Percentiles rank a stretch among this genome's conserved stretches.
Conservation (phyloP, 2,329 filamentous ascomycete genomes). For the Fusarium newnesense region DNA sequence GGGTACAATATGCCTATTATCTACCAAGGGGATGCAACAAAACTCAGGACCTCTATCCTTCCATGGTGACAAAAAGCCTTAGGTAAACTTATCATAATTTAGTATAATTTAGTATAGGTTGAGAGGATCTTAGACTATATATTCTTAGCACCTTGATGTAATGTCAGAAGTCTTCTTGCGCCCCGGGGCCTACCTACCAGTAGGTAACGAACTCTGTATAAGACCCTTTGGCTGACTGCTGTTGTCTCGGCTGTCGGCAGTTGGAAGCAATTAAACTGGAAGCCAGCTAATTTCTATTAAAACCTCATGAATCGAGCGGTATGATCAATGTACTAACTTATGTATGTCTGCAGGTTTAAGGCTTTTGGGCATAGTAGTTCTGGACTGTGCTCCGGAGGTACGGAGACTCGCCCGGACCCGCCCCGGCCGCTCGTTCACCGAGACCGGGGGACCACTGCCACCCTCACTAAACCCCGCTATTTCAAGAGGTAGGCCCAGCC, state of each 20-base stretch:
- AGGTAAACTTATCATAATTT: no score
- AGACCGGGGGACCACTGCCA: conserved; percentile 23
- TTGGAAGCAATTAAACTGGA: not conserved
- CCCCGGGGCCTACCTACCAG: no score
- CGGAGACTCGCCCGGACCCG: conserved; percentile 23
- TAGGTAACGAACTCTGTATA: not conserved
- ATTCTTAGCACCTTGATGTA: no score
- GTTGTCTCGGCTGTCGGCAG: not conserved
- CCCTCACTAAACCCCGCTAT: conserved; percentile 34
- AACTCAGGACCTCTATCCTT: no score
- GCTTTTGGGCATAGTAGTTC: not conserved
- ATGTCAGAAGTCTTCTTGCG: no score
- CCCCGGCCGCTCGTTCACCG: conserved; percentile 26
- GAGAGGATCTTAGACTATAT: no score
- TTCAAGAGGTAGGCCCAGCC: conserved; percentile 1
- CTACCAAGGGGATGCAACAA: not conserved
- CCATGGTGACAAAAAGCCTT: no score
- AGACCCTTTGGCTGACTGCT: not conserved
- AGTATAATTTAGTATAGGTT: no score
- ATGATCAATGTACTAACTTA: not conserved
- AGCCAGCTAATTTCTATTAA: not conserved
- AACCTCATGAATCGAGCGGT: not conserved
- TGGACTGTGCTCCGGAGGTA: conserved; percentile 9
- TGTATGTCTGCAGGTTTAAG: not conserved
- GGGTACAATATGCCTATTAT: not conserved